A percentile compares a stretch with the other conserved stretches of the same genome.
phyloP scores from a whole-genome alignment of 805 yeast species.

The Starmera dryadoides region DNA sequence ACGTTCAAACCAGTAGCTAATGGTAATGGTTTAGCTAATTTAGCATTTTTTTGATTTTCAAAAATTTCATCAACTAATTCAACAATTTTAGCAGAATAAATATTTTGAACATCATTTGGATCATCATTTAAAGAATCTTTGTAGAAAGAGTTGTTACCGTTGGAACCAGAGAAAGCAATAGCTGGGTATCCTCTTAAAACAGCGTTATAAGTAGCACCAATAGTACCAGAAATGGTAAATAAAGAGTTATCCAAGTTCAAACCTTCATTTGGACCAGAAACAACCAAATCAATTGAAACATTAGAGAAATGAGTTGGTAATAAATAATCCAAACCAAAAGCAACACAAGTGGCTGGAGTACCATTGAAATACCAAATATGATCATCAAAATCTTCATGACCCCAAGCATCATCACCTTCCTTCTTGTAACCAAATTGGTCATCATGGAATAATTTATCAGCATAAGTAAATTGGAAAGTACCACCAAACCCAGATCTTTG shows the following conservation, averaged over 20 bases:
- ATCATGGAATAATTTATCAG: conserved; percentile 31
- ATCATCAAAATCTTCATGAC: conserved; percentile 34
- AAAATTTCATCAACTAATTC: conserved; percentile 33
- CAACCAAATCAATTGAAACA: conserved; percentile 38
- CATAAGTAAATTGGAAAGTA: conserved; percentile 35
- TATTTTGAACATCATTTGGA: conserved; percentile 33
- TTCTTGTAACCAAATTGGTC: conserved; percentile 42
- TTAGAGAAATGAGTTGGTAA: conserved; percentile 38
- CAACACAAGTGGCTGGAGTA: conserved; percentile 46
- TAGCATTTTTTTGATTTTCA: conserved; percentile 28
- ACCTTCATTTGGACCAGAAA: conserved; percentile 50
- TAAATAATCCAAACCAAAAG: conserved; percentile 40
- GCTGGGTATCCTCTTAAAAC: conserved; percentile 42
- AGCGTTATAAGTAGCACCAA: conserved; percentile 42
- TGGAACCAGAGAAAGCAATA: conserved; percentile 45
- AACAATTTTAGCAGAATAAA: conserved; percentile 34
- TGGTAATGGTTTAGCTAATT: conserved; percentile 28
- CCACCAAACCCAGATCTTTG: conserved; percentile 53
- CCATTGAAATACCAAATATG: conserved; percentile 50
- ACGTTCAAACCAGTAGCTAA: conserved; percentile 38
- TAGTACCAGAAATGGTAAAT: conserved; percentile 41
- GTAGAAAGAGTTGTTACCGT: conserved; percentile 36
- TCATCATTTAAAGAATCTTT: conserved; percentile 35
- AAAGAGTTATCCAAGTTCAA: conserved; percentile 35
- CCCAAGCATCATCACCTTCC: conserved; percentile 49